Percentiles rank a stretch among this genome's conserved stretches.
Conservation (phyloP, 176 grass and related monocot genomes). For the Echinochloa phyllopogon region DNA sequence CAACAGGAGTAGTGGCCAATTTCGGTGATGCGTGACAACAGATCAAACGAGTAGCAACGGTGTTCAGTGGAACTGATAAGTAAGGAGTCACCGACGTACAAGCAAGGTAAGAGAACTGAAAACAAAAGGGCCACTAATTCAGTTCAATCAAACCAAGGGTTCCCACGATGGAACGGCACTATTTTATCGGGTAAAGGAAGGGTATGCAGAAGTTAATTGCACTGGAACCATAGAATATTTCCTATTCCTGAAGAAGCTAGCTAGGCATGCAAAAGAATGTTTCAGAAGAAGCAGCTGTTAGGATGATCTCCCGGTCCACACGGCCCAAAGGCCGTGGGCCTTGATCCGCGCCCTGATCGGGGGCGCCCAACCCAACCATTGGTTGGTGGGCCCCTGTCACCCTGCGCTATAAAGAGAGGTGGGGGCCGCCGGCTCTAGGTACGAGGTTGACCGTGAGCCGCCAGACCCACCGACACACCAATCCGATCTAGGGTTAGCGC, state of each 20-base stretch:
- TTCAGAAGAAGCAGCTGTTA: neutral
- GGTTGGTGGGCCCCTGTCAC: too few species aligned
- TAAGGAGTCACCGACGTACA: neutral
- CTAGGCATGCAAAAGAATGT: conserved; percentile 5
- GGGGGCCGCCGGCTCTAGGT: too few species aligned
- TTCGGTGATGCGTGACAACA: neutral
- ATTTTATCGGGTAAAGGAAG: neutral
- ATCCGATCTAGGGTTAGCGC: too few species aligned
- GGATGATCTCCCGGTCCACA: too few species aligned
- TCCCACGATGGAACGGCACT: neutral
- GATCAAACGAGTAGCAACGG: neutral
- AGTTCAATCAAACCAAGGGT: neutral
- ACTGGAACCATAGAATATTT: conserved; percentile 12
- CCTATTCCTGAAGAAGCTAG: neutral
- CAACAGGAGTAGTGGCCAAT: neutral
- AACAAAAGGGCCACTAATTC: neutral
- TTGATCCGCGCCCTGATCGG: too few species aligned
- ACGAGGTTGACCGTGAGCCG: too few species aligned
- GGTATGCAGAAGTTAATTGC: neutral
- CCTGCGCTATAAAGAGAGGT: too few species aligned
- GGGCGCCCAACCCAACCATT: too few species aligned
- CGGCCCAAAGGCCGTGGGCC: too few species aligned
- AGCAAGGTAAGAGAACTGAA: neutral
- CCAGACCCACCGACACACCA: too few species aligned
- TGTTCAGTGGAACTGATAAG: neutral